Conservation (phyloP, 1,284 basidiomycete species). For the Dichomitus squalens region DNA sequence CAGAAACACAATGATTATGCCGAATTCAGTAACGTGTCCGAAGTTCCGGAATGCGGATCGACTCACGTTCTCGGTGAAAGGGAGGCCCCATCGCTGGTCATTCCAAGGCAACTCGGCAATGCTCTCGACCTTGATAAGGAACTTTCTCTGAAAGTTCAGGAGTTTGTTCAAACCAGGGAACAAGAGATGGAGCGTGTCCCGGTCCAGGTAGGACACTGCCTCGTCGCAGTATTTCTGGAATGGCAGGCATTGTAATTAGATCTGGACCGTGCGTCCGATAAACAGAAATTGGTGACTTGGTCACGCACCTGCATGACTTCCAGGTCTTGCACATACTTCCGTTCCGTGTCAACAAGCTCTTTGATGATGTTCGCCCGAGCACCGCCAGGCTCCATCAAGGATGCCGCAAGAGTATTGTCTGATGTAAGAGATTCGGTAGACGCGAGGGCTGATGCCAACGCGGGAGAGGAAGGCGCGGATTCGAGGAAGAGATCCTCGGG, state of each 20-base stretch:
- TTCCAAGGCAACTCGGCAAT: slow-evolving; percentile 83
- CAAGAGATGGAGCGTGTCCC: slow-evolving; percentile 93
- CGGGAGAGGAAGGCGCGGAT: slow-evolving; percentile 58
- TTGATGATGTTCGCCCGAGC: slow-evolving; percentile 66
- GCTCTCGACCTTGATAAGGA: slow-evolving; percentile 92
- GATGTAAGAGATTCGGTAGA: slow-evolving; percentile 60
- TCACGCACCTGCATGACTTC: slow-evolving; percentile 90
- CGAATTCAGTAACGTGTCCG: slow-evolving; percentile 33
- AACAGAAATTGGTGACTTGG: neutral
- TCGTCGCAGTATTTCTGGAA: slow-evolving; percentile 79
- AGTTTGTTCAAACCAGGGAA: slow-evolving; percentile 97
- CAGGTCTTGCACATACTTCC: slow-evolving; percentile 97
- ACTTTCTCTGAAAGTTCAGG: slow-evolving; percentile 95
- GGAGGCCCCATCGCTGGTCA: slow-evolving; percentile 88
- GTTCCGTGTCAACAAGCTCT: slow-evolving; percentile 92
- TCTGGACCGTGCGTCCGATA: slow-evolving; percentile 10
- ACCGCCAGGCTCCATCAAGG: slow-evolving; percentile 45
- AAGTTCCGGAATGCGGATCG: slow-evolving; percentile 26
- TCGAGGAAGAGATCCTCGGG: slow-evolving; percentile 75
- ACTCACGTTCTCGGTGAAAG: slow-evolving; percentile 81
- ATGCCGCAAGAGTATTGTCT: slow-evolving; percentile 33
- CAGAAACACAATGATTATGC: slow-evolving; percentile 34
- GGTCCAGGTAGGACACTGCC: slow-evolving; percentile 83
- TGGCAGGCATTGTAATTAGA: slow-evolving; percentile 18
- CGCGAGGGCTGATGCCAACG: slow-evolving; percentile 51